Conservation (phyloP, 306 rosid species). For the Aeschynomene evenia region DNA sequence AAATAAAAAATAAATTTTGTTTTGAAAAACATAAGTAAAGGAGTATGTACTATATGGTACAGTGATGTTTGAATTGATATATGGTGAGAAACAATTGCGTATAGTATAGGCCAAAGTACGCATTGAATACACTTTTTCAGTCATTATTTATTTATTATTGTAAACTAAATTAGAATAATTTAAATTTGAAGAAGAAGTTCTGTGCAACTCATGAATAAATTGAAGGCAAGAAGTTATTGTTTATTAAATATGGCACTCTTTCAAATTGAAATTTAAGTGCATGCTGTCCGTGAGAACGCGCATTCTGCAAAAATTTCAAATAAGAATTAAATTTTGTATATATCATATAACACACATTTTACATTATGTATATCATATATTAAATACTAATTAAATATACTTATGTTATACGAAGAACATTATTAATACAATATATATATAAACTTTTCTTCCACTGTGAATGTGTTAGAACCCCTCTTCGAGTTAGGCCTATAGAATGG, state of each 20-base stretch:
- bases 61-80: too few relatives aligned
- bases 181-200: conserved; percentile 2
- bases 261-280: not conserved
- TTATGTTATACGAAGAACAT: too few relatives aligned
- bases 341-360: too few relatives aligned
- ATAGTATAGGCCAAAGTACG: not conserved
- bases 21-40: too few relatives aligned
- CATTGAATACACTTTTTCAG: not conserved
- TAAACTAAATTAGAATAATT: not conserved
- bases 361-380: too few relatives aligned
- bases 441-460: too few relatives aligned
- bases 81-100: not conserved
- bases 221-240: not conserved
- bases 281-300: not conserved
- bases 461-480: too few relatives aligned
- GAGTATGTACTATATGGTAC: too few relatives aligned
- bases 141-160: not conserved
- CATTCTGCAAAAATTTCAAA: not conserved
- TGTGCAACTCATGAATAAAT: conserved; percentile 10
- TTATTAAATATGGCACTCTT: not conserved
- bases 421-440: too few relatives aligned
- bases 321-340: not conserved
- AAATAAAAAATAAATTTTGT: too few relatives aligned
- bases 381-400: too few relatives aligned
- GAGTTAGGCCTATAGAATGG: too few relatives aligned